These are phyloP conservation scores for Trichocladium uniseriatum DNA, from an alignment of 495 filamentous ascomycete species.

Conservation along the genomic window DNA sequence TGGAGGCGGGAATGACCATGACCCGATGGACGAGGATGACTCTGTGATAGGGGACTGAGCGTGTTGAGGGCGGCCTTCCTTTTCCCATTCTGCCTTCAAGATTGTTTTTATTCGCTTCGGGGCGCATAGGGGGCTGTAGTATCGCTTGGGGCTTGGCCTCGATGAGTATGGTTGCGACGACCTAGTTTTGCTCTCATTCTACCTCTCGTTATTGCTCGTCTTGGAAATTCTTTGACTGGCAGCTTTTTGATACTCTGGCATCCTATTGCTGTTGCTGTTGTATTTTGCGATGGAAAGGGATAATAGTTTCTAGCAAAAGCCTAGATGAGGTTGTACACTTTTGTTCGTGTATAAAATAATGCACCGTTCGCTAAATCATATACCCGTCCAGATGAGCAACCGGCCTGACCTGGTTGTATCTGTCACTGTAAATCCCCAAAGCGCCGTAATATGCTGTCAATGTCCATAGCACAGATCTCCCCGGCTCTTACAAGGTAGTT, in stretches of 20 bases:
- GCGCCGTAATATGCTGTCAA: no score
- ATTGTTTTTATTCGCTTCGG: not conserved
- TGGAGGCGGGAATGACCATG: constrained; percentile 6
- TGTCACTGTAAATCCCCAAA: no score
- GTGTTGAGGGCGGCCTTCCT: not conserved
- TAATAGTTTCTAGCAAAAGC: no score
- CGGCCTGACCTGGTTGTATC: no score
- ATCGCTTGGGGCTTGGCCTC: not conserved
- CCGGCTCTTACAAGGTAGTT: not conserved
- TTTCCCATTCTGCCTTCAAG: not conserved
- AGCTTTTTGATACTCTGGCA: no score
- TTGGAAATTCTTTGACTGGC: not conserved
- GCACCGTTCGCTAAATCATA: no score
- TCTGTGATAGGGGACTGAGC: constrained; percentile 60
- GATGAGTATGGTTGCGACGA: not conserved
- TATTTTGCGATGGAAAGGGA: no score
- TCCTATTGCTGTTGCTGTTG: no score
- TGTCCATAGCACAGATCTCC: not conserved
- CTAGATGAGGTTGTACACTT: no score
- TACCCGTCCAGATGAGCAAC: no score
- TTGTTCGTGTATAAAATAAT: no score
- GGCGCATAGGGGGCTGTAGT: not conserved
- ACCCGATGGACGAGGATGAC: constrained; percentile 48
- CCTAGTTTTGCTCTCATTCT: not conserved
- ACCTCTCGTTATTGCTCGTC: not conserved